Conservation (phyloP, 2,329 filamentous ascomycete species). For the Shiraia sp. region DNA sequence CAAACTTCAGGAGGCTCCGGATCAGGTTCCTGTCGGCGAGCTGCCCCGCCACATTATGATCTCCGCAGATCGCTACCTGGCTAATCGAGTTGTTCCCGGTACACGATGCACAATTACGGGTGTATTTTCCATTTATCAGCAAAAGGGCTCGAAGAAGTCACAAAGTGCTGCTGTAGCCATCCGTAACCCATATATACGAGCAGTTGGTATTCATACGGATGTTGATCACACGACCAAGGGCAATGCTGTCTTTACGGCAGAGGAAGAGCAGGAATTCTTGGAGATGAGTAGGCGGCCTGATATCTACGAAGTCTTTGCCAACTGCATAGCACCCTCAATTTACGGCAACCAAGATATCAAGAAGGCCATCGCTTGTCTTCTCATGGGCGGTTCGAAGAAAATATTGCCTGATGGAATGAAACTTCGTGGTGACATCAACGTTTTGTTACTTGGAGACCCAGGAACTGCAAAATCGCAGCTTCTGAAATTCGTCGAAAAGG, state of each 20-base stretch:
- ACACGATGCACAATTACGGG: slow-evolving; percentile 95
- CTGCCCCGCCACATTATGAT: slow-evolving; percentile 92
- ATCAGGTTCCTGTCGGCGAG: slow-evolving; percentile 96
- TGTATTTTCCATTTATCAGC: slow-evolving; percentile 97
- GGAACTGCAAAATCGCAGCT: slow-evolving; percentile 98
- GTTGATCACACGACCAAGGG: slow-evolving; percentile 88
- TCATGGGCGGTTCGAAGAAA: slow-evolving; percentile 96
- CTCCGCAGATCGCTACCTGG: slow-evolving; percentile 93
- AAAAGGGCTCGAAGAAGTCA: slow-evolving; percentile 79
- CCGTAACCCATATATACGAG: slow-evolving; percentile 89
- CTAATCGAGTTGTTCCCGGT: slow-evolving; percentile 92
- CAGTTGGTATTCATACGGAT: slow-evolving; percentile 89
- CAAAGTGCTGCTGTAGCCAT: slow-evolving; percentile 86
- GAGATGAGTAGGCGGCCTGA: slow-evolving; percentile 90
- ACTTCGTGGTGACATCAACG: slow-evolving; percentile 96
- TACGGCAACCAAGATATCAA: slow-evolving; percentile 97
- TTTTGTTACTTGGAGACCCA: slow-evolving; percentile 92
- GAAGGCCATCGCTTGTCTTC: slow-evolving; percentile 90
- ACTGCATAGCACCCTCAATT: slow-evolving; percentile 95
- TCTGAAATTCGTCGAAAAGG: slow-evolving; percentile 96
- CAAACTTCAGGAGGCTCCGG: slow-evolving; percentile 95
- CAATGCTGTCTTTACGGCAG: slow-evolving; percentile 81
- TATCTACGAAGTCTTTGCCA: slow-evolving; percentile 86
- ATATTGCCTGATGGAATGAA: slow-evolving; percentile 98
- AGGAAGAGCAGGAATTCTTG: slow-evolving; percentile 94